A percentile compares a stretch with the other conserved stretches of the same genome.
These are phyloP conservation scores for Ganoderma meredithae DNA, from an alignment of 1,284 basidiomycete genomes.

Conservation along the genomic window DNA sequence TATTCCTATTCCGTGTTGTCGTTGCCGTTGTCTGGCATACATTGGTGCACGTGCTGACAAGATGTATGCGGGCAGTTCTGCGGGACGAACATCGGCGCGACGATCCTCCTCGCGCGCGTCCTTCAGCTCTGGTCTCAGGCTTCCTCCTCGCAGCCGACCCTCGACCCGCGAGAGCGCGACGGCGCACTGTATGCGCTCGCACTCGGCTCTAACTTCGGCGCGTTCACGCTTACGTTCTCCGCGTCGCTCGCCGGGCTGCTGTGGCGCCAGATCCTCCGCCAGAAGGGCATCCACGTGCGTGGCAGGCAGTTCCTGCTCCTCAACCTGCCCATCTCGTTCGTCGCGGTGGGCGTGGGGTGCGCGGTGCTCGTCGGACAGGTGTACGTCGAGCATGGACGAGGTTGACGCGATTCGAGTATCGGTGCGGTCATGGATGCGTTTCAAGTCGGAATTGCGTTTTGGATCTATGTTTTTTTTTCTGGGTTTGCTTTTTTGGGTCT, in stretches of 20 bases:
- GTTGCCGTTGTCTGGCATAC: too few species aligned
- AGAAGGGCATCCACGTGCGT: conserved; percentile 80
- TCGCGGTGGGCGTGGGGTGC: conserved; percentile 39
- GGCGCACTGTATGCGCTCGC: conserved; percentile 70
- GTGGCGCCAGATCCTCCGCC: conserved; percentile 82
- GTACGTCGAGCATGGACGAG: conserved; percentile 26
- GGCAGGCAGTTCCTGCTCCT: conserved; percentile 75
- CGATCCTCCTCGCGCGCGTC: conserved; percentile 84
- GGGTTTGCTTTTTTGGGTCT: background rate
- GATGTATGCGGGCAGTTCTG: too few species aligned
- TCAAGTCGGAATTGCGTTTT: background rate
- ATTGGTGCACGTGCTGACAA: too few species aligned
- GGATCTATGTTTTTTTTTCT: background rate
- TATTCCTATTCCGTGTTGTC: too few species aligned
- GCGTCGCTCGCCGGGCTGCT: conserved; percentile 91
- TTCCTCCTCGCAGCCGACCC: conserved; percentile 12
- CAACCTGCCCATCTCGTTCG: conserved; percentile 57
- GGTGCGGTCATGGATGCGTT: background rate
- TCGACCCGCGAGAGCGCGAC: conserved; percentile 43
- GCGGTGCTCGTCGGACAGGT: conserved; percentile 39
- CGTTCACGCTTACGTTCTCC: conserved; percentile 90
- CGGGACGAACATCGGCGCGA: conserved; percentile 96
- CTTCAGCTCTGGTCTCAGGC: conserved; percentile 50
- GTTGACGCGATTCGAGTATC: background rate
- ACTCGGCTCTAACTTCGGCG: conserved; percentile 90